Conservation (phyloP, 768 basidiomycete genomes). For the Hebeloma cylindrosporum region DNA sequence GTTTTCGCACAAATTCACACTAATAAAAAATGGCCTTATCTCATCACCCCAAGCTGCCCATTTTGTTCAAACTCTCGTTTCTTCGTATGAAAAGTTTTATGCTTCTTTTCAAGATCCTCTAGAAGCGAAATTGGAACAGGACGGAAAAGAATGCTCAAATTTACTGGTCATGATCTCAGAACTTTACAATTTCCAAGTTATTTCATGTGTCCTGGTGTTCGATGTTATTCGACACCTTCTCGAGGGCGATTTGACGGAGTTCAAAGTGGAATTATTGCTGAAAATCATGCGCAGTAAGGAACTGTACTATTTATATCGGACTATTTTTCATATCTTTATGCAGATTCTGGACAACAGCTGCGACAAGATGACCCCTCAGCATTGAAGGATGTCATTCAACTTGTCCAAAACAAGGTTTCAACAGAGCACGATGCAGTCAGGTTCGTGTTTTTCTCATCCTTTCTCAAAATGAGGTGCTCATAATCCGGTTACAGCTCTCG, state of each 20-base stretch:
- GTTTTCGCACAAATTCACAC: conserved; percentile 19
- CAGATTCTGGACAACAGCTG: conserved; percentile 91
- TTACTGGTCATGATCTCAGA: conserved; percentile 86
- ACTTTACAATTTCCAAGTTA: conserved; percentile 94
- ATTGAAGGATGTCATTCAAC: conserved; percentile 85
- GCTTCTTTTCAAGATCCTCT: conserved; percentile 3
- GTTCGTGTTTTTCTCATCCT: conserved; percentile 31
- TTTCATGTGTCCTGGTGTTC: conserved; percentile 86
- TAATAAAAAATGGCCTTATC: neutral
- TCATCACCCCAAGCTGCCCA: conserved; percentile 58
- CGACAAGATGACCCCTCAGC: conserved; percentile 90
- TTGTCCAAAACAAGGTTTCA: conserved; percentile 73
- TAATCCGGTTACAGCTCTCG: conserved; percentile 61
- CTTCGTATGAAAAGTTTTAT: conserved; percentile 64
- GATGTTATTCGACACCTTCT: conserved; percentile 83
- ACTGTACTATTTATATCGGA: neutral
- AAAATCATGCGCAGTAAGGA: conserved; percentile 78
- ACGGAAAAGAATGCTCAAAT: conserved; percentile 89
- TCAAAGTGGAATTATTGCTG: conserved; percentile 82
- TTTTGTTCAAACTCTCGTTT: conserved; percentile 74
- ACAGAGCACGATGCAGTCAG: conserved; percentile 50
- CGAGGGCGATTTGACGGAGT: conserved; percentile 63
- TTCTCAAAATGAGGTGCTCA: neutral
- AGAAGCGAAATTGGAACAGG: conserved; percentile 30
- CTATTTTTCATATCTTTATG: conserved; percentile 12